Percentiles rank a stretch among this genome's conserved stretches.
These are phyloP conservation scores for sunflower (Helianthus annuus) DNA, from an alignment of 129 eudicot species.

Conservation along the genomic window DNA sequence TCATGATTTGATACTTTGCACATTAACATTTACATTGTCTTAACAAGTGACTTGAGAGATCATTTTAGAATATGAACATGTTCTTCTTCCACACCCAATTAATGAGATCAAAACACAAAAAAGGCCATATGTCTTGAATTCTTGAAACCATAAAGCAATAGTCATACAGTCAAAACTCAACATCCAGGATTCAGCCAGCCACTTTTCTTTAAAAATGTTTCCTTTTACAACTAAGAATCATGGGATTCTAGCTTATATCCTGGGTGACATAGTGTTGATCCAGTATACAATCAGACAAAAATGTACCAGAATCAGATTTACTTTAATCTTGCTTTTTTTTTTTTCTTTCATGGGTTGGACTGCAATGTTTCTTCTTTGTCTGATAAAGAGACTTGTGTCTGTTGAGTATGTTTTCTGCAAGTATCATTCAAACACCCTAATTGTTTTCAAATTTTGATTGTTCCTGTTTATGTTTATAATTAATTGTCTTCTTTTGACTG, in stretches of 20 bases:
- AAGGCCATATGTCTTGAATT: slow-evolving; percentile 25
- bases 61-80: background rate
- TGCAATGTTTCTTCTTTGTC: slow-evolving; percentile 27
- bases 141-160: slow-evolving; percentile 28
- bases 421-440: slow-evolving; percentile 12
- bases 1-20: background rate
- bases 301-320: slow-evolving; percentile 26
- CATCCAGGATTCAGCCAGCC: slow-evolving; percentile 4
- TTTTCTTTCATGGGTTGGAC: background rate
- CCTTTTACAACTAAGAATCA: slow-evolving; percentile 22
- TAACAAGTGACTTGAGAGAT: background rate
- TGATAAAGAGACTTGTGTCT: slow-evolving; percentile 39
- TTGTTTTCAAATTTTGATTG: slow-evolving; percentile 3
- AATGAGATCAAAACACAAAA: background rate
- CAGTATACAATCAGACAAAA: slow-evolving; percentile 31
- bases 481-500: slow-evolving; percentile 22
- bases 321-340: slow-evolving; percentile 27
- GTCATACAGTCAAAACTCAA: slow-evolving; percentile 13
- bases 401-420: slow-evolving; percentile 16
- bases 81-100: background rate
- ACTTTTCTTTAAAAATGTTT: slow-evolving; percentile 28
- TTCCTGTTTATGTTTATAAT: slow-evolving; percentile 26
- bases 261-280: slow-evolving; percentile 31
- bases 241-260: slow-evolving; percentile 20
- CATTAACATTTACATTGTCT: background rate